Evolutionary conservation across 2,329 filamentous ascomycete genomes (phyloP).

Genomic region (Colletotrichum graminicola): DNA sequence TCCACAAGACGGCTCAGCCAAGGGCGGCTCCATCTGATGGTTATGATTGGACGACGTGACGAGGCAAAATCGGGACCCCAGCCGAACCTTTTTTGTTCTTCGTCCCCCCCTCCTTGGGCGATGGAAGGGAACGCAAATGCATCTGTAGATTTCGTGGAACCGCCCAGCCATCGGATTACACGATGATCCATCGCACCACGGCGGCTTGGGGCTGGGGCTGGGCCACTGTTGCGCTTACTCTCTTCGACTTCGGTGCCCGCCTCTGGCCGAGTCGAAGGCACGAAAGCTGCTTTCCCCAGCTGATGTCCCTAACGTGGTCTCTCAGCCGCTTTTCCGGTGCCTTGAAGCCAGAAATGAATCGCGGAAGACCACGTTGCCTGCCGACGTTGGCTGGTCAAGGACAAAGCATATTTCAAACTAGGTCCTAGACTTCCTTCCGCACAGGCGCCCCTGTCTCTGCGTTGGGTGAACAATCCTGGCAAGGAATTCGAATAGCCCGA

Average conservation of each 20-base stretch:
- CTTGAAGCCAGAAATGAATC: not conserved
- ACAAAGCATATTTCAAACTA: not conserved
- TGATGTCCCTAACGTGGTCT: not conserved
- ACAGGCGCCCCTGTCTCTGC: not conserved
- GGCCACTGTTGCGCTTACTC: not conserved
- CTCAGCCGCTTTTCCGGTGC: not conserved
- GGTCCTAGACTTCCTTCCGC: not conserved
- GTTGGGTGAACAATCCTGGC: not conserved
- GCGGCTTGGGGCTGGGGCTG: not conserved
- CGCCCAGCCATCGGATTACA: conserved; percentile 5
- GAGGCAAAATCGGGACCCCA: conserved; percentile 14
- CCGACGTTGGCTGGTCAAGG: not conserved
- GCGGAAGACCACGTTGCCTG: not conserved
- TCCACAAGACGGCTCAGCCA: conserved; percentile 26
- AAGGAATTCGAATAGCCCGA: not conserved
- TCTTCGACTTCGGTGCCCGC: not conserved
- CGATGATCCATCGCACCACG: not conserved
- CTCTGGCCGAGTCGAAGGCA: not conserved
- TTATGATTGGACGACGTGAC: conserved; percentile 6
- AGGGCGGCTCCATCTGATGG: not conserved
- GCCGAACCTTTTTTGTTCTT: conserved; percentile 7
- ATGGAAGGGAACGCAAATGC: not conserved
- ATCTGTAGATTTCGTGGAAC: not conserved
- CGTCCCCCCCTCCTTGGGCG: not conserved
- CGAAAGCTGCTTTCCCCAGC: not conserved